These are phyloP conservation scores for Rhododendron kiyosumense DNA, from an alignment of 148 eudicot genomes.

Conservation along the genomic window DNA sequence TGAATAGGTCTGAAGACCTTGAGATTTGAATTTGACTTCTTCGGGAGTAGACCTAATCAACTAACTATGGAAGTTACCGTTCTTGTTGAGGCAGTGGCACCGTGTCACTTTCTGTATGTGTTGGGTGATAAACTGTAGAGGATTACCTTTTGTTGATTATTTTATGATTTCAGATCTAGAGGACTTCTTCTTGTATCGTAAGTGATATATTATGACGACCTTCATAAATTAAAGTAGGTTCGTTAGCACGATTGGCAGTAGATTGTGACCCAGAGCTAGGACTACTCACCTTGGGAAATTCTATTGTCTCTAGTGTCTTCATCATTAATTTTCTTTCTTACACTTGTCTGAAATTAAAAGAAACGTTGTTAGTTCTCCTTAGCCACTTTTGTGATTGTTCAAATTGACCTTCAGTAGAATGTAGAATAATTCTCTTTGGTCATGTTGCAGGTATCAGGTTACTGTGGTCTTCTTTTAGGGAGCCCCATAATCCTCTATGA, in stretches of 20 bases:
- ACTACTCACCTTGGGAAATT: neutral
- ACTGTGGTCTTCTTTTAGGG: constrained; percentile 91
- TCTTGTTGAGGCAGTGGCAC: neutral
- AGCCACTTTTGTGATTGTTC: neutral
- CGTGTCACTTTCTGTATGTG: neutral
- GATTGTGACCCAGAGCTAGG: neutral
- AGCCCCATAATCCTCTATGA: constrained; percentile 92
- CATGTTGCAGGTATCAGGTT: constrained; percentile 86
- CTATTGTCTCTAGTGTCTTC: neutral
- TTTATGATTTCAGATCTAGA: neutral
- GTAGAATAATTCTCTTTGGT: neutral
- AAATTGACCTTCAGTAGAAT: neutral
- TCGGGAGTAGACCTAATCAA: neutral
- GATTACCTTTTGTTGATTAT: neutral
- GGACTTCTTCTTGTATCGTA: neutral
- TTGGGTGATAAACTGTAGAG: neutral
- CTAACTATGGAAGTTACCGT: neutral
- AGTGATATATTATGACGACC: neutral
- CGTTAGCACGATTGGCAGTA: neutral
- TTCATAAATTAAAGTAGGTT: neutral
- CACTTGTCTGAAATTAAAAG: neutral
- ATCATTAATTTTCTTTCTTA: neutral
- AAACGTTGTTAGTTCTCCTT: neutral
- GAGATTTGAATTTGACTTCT: neutral
- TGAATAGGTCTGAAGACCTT: neutral